Conservation (phyloP, 116 monocot genomes). For the Zostera marina region DNA sequence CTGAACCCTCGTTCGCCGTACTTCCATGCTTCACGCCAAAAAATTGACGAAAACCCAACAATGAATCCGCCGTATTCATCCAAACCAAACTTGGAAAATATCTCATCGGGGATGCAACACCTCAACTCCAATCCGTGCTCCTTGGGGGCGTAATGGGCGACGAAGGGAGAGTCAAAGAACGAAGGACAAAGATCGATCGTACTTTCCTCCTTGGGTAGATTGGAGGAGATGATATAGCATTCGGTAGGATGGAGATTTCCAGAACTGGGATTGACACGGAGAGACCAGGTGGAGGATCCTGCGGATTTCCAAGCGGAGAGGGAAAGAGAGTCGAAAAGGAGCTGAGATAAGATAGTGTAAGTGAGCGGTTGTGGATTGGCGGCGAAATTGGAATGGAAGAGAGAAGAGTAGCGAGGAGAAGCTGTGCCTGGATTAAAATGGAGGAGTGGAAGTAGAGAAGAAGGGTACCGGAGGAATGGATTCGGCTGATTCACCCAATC, state of each 20-base stretch:
- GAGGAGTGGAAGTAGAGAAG: constrained; percentile 34
- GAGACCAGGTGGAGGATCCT: constrained; percentile 82
- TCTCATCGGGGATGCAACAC: constrained; percentile 10
- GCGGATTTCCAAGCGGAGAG: constrained; percentile 98
- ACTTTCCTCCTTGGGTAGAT: constrained; percentile 8
- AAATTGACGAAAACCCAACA: constrained; percentile 59
- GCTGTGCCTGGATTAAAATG: constrained; percentile 8
- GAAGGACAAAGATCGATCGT: constrained; percentile 3
- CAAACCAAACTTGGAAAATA: constrained; percentile 4
- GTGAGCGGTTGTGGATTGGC: constrained; percentile 16
- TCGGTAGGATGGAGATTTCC: constrained; percentile 99
- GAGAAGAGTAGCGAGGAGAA: constrained; percentile 9
- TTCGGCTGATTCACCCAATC: constrained; percentile 99
- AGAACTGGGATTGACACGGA: constrained; percentile 94
- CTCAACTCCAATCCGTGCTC: constrained; percentile 73
- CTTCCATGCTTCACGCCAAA: constrained; percentile 99
- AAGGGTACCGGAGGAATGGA: constrained; percentile 71
- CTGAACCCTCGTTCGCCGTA: constrained; percentile 88
- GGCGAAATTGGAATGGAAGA: constrained; percentile 9
- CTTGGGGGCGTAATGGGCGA: constrained; percentile 89
- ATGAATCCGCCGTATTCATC: constrained; percentile 11
- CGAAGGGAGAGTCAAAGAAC: constrained; percentile 21
- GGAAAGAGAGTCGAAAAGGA: constrained; percentile 85
- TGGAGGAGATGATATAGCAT: constrained; percentile 52
- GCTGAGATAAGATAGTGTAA: constrained; percentile 38